Evolutionary conservation across 345 rosid genomes (phyloP), one percentile per base, ranked within the genome.

Genomic region (Boechera stricta): DNA sequence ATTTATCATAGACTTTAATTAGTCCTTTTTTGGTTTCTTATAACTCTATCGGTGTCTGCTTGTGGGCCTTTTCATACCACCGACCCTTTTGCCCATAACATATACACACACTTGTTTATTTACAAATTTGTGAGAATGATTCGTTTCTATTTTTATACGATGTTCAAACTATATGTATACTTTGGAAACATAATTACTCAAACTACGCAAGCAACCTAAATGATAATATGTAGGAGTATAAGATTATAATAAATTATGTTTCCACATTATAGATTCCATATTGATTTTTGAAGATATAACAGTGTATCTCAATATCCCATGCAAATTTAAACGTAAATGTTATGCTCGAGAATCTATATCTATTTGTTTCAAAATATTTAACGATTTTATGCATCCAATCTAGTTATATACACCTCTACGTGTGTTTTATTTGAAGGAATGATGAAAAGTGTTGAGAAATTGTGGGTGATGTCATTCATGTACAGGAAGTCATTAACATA

Each of bases 31-130:
- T 75, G 84, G 87, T 69, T 83, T 54, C 81, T 55, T 85, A 76
- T 77, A 81, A 82, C 82, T 79, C 78, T 85, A 39, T 86, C 69
- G 82, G 84, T 84, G 82, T 85, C 85, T 87, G 75, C 84, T 77
- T 78, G 89, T 85, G 97, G 90, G 84, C 53, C 66, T 44, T 77
- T 65, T 62, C 58, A 69, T 33, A 53, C 75, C 75, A 77, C 65
- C 80, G 80, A 69, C 80, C 75, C 64, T 28, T 66, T 75, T 41
- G 26, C n/a, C 58, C 79, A 49, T 49, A 48, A 67, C 32, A 36
- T 13, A 28, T 45, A 28, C 16, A 45, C 18, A 44, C 47, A 10
- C 9, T 44, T 65, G 21, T 56, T 66, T 45, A 32, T 26, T 45
- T 63, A 18, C 26, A 13, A 42, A 26, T 44, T 24, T 63, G 4